These are phyloP conservation scores for Fusarium sp. DNA, from an alignment of 2,329 filamentous ascomycete species.

Conservation along the genomic window DNA sequence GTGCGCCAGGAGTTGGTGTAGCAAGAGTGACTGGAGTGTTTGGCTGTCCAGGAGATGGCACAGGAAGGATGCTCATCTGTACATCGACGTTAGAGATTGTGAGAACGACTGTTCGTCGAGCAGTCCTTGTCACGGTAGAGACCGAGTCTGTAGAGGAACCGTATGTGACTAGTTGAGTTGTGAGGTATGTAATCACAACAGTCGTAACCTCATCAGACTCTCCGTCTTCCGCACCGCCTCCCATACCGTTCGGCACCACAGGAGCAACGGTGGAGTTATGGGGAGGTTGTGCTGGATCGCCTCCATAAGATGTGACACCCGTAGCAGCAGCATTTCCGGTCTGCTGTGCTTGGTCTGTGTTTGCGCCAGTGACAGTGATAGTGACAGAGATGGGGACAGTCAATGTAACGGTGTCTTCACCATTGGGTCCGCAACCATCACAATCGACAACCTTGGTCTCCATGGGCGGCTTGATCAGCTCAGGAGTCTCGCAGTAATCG, in stretches of 20 bases:
- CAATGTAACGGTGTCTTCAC: conserved; percentile 41
- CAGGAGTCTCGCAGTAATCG: conserved; percentile 36
- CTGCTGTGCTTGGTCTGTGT: not conserved
- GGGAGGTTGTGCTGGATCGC: not conserved
- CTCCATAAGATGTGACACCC: not conserved
- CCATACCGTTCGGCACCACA: conserved; percentile 15
- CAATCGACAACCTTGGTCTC: conserved; percentile 40
- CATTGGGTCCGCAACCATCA: conserved; percentile 39
- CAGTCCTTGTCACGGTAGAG: conserved; percentile 25
- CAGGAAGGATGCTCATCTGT: conserved; percentile 23
- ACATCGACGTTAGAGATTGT: conserved; percentile 2
- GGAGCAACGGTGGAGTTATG: conserved; percentile 7
- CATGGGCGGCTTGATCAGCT: conserved; percentile 36
- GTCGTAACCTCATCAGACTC: conserved; percentile 21
- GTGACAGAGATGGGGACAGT: conserved; percentile 39
- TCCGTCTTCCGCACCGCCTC: not conserved
- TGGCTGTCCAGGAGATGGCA: conserved; percentile 5
- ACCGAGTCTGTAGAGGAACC: conserved; percentile 13
- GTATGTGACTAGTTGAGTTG: conserved; percentile 25
- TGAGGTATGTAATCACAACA: conserved; percentile 30
- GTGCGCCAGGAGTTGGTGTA: conserved; percentile 30
- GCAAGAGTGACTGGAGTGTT: conserved; percentile 2
- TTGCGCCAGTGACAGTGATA: not conserved
- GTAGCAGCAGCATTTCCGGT: conserved; percentile 3
- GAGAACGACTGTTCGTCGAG: conserved; percentile 29